These are phyloP conservation scores for Yamagishiella unicocca DNA, from an alignment of 139 green algal species.

Conservation along the genomic window DNA sequence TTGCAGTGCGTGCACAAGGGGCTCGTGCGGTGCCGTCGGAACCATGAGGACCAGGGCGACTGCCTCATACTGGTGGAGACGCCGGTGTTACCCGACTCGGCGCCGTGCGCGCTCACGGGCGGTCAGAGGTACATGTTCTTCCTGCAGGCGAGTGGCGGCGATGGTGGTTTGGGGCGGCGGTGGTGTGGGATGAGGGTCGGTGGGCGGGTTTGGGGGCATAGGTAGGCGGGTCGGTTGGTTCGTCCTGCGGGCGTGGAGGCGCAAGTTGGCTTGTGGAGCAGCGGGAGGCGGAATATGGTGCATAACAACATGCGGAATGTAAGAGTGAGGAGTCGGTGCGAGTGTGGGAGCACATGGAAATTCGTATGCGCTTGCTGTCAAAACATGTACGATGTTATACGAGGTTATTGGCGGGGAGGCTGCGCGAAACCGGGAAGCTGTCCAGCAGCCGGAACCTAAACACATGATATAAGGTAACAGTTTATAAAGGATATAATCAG, in stretches of 20 bases:
- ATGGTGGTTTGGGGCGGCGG: no score
- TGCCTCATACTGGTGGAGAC: slow-evolving; percentile 50
- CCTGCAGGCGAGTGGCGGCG: no score
- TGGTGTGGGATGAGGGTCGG: no score
- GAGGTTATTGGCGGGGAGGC: no score
- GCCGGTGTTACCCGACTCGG: slow-evolving; percentile 21
- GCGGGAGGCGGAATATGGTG: not conserved
- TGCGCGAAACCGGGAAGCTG: no score
- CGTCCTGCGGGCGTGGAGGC: not conserved
- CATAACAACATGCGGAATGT: not conserved
- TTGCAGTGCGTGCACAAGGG: slow-evolving; percentile 53
- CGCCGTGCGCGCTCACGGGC: slow-evolving; percentile 43
- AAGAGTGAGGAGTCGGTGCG: not conserved
- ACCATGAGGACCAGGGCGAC: slow-evolving; percentile 45
- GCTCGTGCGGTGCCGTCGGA: slow-evolving; percentile 39
- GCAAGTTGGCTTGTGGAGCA: not conserved
- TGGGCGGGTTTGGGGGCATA: no score
- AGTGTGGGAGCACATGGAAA: no score
- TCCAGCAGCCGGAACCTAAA: no score
- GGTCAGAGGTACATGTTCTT: slow-evolving; percentile 53
- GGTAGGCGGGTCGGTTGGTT: not conserved
- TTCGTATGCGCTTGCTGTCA: no score
- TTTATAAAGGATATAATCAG: no score
- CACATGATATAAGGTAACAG: no score
- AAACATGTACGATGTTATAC: no score